Conservation (phyloP, 805 yeast species). For the Teunomyces cretensis region DNA sequence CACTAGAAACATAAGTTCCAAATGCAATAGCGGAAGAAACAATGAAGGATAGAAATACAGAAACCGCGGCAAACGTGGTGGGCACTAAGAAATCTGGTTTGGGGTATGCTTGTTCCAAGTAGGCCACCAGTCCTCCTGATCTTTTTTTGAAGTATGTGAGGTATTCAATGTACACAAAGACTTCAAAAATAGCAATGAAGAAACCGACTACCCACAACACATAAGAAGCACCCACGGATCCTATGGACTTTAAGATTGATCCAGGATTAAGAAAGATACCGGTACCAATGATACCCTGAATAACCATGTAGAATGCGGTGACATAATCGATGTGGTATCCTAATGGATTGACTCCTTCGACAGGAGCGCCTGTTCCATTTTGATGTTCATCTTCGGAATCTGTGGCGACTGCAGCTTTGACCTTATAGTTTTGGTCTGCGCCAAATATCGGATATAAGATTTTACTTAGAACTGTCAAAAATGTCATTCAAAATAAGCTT, state of each 20-base stretch:
- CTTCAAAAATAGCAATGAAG: conserved; percentile 35
- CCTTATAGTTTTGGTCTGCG: background rate
- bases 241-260: conserved; percentile 45
- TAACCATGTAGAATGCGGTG: conserved; percentile 61
- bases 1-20: conserved; percentile 31
- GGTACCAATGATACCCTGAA: conserved; percentile 73
- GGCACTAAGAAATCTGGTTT: conserved; percentile 34
- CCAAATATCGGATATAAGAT: background rate
- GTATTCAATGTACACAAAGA: conserved; percentile 40
- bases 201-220: conserved; percentile 43
- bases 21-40: conserved; percentile 39
- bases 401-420: background rate
- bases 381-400: background rate
- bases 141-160: conserved; percentile 37
- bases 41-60: conserved; percentile 34
- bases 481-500: background rate
- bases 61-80: conserved; percentile 38
- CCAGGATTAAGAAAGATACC: conserved; percentile 76
- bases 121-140: conserved; percentile 39
- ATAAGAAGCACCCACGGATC: conserved; percentile 44
- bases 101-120: conserved; percentile 39
- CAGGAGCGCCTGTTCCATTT: conserved; percentile 34
- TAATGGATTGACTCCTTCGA: conserved; percentile 37
- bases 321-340: conserved; percentile 33
- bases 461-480: background rate